phyloP scores from a whole-genome alignment of 805 yeast genomes.

The Ogataea trehaloabstinens region DNA sequence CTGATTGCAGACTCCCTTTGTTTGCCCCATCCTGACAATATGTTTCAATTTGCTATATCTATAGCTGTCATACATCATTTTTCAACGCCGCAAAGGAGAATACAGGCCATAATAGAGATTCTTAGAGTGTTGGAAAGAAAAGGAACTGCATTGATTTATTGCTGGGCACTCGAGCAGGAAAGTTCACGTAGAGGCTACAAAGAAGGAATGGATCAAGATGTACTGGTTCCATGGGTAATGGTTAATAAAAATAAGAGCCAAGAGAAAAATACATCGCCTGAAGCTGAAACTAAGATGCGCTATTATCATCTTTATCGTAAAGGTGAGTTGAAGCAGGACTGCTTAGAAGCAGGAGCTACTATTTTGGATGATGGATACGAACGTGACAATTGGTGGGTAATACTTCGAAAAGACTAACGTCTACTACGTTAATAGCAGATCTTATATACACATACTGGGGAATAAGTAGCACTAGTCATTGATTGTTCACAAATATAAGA shows the following conservation, averaged over 20 bases:
- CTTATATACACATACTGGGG: too few relatives aligned
- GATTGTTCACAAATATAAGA: too few relatives aligned
- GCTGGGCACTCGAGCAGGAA: conserved; percentile 96
- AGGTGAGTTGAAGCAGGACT: conserved; percentile 80
- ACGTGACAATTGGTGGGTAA: conserved; percentile 91
- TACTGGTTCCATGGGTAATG: conserved; percentile 93
- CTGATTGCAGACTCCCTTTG: conserved; percentile 78
- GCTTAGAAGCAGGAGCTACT: conserved; percentile 64
- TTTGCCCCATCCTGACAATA: conserved; percentile 50
- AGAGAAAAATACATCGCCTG: conserved; percentile 19
- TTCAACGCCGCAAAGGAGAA: conserved; percentile 76
- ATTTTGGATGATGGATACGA: conserved; percentile 81
- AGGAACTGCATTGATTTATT: conserved; percentile 79
- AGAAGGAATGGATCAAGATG: conserved; percentile 90
- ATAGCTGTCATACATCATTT: conserved; percentile 97
- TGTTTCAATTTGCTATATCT: conserved; percentile 80
- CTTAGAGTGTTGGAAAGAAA: conserved; percentile 49
- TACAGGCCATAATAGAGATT: conserved; percentile 71
- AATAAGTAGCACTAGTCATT: too few relatives aligned
- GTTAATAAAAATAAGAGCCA: conserved; percentile 35
- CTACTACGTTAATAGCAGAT: too few relatives aligned
- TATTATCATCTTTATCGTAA: conserved; percentile 83
- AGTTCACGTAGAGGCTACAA: conserved; percentile 85
- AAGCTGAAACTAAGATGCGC: conserved; percentile 59
- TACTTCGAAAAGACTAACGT: conserved; percentile 36